Evolutionary conservation across 306 rosid species (phyloP), one percentile per base, ranked within the genome.

Genomic region (Glycine soja): DNA sequence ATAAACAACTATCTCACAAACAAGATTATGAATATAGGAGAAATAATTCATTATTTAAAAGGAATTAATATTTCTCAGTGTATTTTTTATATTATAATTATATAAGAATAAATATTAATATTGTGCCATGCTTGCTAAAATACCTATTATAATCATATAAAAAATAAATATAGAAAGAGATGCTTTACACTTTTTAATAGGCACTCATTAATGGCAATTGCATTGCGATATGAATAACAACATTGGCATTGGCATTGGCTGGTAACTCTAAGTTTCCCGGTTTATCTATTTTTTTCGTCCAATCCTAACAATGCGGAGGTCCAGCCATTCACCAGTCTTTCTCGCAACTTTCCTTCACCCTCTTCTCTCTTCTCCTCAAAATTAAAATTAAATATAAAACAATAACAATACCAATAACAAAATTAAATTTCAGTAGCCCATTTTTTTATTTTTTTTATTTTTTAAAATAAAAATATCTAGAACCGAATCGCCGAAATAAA

Each of bases 301-400:
- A 88, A 70, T 74, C 93, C 95, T 85, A 70, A 58, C 88, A 85
- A 66, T 74, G 78, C 90, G 92, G 90, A 82, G 84, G 76, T 89
- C 89, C 92, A 87, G 58, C 85, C 88, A 86, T 62, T 53, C 32
- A 4, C 70, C 42, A 58, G 18, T 65, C 56, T 46, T 83, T 75
- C 86, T 76, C 74, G 40, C 76, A 73, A 82, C 81, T 38, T 65
- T 58, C 18, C 30, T 24, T 24, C 30, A 24, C 30, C 30, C 30
- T 24, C 30, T 24, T 24, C 30, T 24, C 30, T 24, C 30, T 24
- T 24, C 30, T 24, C 30, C 75, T 78, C 73, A 18, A 72, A 73
- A 38, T 78, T 68, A 12, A 18, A 65, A 56, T 63, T 63, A 6
- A 34, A 13, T 9, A 6, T 15, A 64, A 24, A 24, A 24, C 30